These are phyloP conservation scores for Scedosporium boydii DNA, from an alignment of 2,329 filamentous ascomycete genomes.

Conservation along the genomic window DNA sequence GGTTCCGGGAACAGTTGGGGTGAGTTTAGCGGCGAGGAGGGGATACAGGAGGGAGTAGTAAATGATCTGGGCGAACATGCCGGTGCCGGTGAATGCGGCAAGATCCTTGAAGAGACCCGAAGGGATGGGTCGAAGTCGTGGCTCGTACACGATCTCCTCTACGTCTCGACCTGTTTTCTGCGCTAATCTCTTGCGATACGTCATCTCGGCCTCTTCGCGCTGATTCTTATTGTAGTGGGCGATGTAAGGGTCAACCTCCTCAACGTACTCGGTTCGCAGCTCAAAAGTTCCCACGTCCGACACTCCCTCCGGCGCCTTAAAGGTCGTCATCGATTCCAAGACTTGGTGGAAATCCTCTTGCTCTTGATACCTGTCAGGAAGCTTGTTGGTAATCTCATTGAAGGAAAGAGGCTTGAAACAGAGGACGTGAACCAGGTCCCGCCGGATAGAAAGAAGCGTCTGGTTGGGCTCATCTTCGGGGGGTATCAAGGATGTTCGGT, in stretches of 20 bases:
- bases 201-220: conserved; percentile 84
- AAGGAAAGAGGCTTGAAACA: conserved; percentile 96
- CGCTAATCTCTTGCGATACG: conserved; percentile 79
- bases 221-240: conserved; percentile 96
- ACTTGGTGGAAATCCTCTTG: conserved; percentile 80
- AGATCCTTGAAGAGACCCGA: conserved; percentile 71
- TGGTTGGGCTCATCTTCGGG: conserved; percentile 55
- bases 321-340: conserved; percentile 78
- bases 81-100: conserved; percentile 69
- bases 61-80: conserved; percentile 81
- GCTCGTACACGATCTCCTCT: conserved; percentile 86
- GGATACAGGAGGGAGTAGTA: conserved; percentile 83
- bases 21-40: conserved; percentile 56
- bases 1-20: conserved; percentile 67
- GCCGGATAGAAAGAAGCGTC: conserved; percentile 63
- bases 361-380: conserved; percentile 84
- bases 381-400: conserved; percentile 76
- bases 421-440: conserved; percentile 85
- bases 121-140: conserved; percentile 65
- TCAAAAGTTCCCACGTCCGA: conserved; percentile 93
- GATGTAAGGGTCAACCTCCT: conserved; percentile 89
- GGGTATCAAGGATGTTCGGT: conserved; percentile 70
- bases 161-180: conserved; percentile 74
- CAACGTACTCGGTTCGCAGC: conserved; percentile 74
- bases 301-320: conserved; percentile 81